A percentile compares a stretch with the other conserved stretches of the same genome.
These are phyloP conservation scores for Prunus armeniaca DNA, from an alignment of 306 rosid species.

Conservation along the genomic window DNA sequence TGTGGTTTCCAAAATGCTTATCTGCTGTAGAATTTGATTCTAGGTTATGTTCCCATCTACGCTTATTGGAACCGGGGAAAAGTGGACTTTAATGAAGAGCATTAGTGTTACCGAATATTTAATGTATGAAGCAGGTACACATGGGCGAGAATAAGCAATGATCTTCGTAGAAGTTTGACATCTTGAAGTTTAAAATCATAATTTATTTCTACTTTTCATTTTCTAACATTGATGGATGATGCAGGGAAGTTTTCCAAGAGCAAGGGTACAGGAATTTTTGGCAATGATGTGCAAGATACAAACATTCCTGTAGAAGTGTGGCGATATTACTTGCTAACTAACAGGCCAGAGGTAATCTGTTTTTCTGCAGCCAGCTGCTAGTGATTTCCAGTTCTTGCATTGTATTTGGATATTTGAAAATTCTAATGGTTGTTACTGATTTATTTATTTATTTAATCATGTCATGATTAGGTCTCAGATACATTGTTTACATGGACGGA, in stretches of 20 bases:
- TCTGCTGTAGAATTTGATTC: slow-evolving; percentile 4
- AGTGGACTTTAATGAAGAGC: slow-evolving; percentile 77
- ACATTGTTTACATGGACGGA: slow-evolving; percentile 67
- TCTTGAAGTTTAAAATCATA: slow-evolving; percentile 1
- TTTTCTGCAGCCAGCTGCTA: slow-evolving; percentile 10
- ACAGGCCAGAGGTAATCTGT: slow-evolving; percentile 66
- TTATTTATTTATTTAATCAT: neutral
- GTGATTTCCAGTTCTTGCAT: neutral
- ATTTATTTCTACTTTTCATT: neutral
- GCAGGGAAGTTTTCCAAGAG: slow-evolving; percentile 79
- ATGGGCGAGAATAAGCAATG: neutral
- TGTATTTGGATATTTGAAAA: neutral
- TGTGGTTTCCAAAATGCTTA: slow-evolving; percentile 4
- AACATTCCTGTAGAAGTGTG: slow-evolving; percentile 71
- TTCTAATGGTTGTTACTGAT: slow-evolving; percentile 11
- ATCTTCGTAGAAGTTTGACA: neutral
- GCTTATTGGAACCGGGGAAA: slow-evolving; percentile 64
- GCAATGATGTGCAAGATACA: slow-evolving; percentile 69
- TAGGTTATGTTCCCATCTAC: slow-evolving; percentile 86
- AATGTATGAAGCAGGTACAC: slow-evolving; percentile 69
- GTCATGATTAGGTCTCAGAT: slow-evolving; percentile 53
- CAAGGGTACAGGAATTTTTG: slow-evolving; percentile 67
- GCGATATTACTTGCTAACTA: slow-evolving; percentile 74
- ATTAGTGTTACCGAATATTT: slow-evolving; percentile 73
- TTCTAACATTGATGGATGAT: neutral